Percentiles rank a stretch among this genome's conserved stretches.
These are phyloP conservation scores for Pseudoperonospora humuli DNA, from an alignment of 352 stramenopile species.

Conservation along the genomic window DNA sequence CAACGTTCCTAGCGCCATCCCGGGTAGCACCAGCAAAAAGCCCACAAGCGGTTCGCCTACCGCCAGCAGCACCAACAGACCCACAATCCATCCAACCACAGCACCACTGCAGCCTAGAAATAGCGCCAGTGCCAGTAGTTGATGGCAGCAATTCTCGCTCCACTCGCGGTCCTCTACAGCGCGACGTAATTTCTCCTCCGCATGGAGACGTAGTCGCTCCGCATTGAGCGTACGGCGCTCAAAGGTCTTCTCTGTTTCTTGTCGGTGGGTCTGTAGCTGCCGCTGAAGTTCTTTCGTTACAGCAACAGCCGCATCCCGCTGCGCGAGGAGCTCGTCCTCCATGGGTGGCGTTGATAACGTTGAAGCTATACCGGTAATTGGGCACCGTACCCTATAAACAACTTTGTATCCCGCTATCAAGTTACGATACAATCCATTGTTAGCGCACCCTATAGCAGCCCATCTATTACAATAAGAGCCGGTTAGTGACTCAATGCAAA, in stretches of 20 bases:
- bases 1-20: slow-evolving; percentile 43
- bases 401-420: no score
- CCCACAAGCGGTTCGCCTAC: slow-evolving; percentile 48
- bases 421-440: no score
- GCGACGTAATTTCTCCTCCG: slow-evolving; percentile 44
- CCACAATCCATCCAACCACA: slow-evolving; percentile 40
- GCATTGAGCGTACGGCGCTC: slow-evolving; percentile 63
- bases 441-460: no score
- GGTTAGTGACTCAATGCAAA: no score
- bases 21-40: slow-evolving; percentile 58
- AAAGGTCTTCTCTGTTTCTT: slow-evolving; percentile 42
- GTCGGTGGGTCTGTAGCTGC: slow-evolving; percentile 43
- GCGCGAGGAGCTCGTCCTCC: slow-evolving; percentile 66
- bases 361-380: no score
- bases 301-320: slow-evolving; percentile 67
- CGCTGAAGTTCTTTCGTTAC: slow-evolving; percentile 68
- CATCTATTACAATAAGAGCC: no score
- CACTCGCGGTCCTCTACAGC: slow-evolving; percentile 40
- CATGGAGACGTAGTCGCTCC: slow-evolving; percentile 56
- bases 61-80: slow-evolving; percentile 42
- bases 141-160: slow-evolving; percentile 36
- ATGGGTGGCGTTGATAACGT: slow-evolving; percentile 31
- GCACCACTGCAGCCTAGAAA: slow-evolving; percentile 45
- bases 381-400: no score
- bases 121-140: slow-evolving; percentile 44